A percentile compares a stretch with the other conserved stretches of the same genome.
Conservation (phyloP, 306 rosid species). For the Mucuna pruriens region DNA sequence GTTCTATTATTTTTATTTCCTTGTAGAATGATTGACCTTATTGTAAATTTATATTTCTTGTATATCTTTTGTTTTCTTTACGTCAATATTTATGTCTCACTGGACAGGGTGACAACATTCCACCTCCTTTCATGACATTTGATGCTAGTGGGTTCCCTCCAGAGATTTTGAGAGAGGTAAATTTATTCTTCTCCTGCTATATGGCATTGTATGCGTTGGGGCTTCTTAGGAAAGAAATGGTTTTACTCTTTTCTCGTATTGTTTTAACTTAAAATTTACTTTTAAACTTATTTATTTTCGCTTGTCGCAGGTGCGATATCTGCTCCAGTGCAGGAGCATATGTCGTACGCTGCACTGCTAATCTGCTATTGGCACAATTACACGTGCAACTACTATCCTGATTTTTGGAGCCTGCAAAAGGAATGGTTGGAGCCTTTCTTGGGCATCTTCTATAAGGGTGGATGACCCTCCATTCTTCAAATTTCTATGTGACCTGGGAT, state of each 20-base stretch:
- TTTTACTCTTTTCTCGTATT: constrained; percentile 42
- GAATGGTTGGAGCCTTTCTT: constrained; percentile 98
- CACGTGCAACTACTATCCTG: constrained; percentile 94
- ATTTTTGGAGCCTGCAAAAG: constrained; percentile 99
- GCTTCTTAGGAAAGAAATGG: constrained; percentile 42
- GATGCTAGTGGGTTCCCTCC: constrained; percentile 95
- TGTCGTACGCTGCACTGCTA: constrained; percentile 99
- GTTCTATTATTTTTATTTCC: constrained; percentile 19
- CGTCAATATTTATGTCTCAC: constrained; percentile 36
- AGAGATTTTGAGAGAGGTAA: constrained; percentile 94
- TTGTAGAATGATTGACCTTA: background rate
- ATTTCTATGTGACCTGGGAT: constrained; percentile 96
- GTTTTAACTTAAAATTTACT: constrained; percentile 44
- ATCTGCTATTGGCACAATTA: constrained; percentile 94
- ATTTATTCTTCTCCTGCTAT: constrained; percentile 39
- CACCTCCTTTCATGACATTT: constrained; percentile 92
- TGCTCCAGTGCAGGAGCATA: constrained; percentile 99
- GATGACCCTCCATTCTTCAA: constrained; percentile 90
- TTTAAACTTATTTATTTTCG: constrained; percentile 82
- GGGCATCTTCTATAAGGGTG: constrained; percentile 96
- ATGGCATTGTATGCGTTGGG: constrained; percentile 35
- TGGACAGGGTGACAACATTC: constrained; percentile 92
- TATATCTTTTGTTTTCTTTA: constrained; percentile 30
- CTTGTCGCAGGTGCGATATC: constrained; percentile 99
- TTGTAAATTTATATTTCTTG: background rate